Evolutionary conservation across 2,329 filamentous ascomycete species (phyloP), one percentile per base, ranked within the genome.

Genomic region (Aschersonia sp.): DNA sequence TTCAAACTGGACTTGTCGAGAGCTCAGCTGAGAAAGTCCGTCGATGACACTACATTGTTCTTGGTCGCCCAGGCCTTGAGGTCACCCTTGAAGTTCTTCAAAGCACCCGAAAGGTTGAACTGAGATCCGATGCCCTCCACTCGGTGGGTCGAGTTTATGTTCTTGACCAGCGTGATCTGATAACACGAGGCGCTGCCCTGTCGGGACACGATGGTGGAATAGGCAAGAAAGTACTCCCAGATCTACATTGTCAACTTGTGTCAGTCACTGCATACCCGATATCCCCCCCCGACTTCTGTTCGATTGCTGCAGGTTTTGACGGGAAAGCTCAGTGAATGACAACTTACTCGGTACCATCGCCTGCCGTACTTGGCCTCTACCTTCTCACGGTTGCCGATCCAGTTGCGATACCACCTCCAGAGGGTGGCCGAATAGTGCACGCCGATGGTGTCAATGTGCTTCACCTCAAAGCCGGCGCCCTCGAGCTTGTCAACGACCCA

Each of bases 331-430:
- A n/a, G 4, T 20, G 30, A 3, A 28, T 32, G 10, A 28, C n/a
- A 47, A 54, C 84, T 72, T 76, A 89, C 85, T 66, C 91, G 82
- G 79, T 86, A 98, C 92, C 92, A 98, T 62, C 86, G 77, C 62
- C 84, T 82, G 60, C 92, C 92, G 63, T 97, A 97, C 77, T 96
- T 97, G 62, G 85, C 88, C 67, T 85, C 79, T 52, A 96, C 85
- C 73, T 94, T 94, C 50, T 94, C 87, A 57, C 77, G 75, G 77
- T 97, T 97, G 68, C 75, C 88, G 65, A 96, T 77, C 92, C 92
- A 97, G 78, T 97, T 97, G 56, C 92, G 78, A 75, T 97, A 97
- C 92, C 92, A 97, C 62, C 86, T 80, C 92, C 92, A 97, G 53
- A 98, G 73, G 31, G 92, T 97, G 47, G 89, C 89, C 46, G 88